Conservation (phyloP, 1,284 basidiomycete genomes). For the Moesziomyces antarcticus region DNA sequence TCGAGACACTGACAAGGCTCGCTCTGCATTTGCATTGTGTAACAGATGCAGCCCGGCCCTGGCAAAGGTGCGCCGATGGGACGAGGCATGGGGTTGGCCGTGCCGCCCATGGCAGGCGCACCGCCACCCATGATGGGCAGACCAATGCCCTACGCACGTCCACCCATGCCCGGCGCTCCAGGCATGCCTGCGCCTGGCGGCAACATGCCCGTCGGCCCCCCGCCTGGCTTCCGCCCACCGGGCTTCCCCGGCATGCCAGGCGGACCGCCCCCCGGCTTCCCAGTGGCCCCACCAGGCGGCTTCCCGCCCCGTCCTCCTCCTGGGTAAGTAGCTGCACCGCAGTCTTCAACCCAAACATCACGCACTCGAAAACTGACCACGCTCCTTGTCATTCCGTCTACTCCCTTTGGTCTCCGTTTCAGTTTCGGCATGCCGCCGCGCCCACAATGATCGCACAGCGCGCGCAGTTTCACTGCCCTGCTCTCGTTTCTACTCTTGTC, state of each 20-base stretch:
- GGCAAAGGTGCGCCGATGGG: slow-evolving; percentile 95
- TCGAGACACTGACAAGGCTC: not conserved
- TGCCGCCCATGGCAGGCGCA: slow-evolving; percentile 74
- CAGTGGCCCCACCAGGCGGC: slow-evolving; percentile 30
- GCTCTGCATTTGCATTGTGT: slow-evolving; percentile 1
- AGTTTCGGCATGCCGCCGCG: slow-evolving; percentile 49
- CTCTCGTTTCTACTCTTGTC: too few relatives aligned
- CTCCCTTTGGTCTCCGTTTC: not conserved
- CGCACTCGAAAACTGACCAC: slow-evolving; percentile 1
- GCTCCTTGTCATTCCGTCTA: not conserved
- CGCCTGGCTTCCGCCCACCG: slow-evolving; percentile 63
- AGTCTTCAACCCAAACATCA: too few relatives aligned
- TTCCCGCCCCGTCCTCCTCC: slow-evolving; percentile 45
- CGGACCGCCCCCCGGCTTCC: slow-evolving; percentile 45
- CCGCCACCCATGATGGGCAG: slow-evolving; percentile 71
- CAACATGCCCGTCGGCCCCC: slow-evolving; percentile 58
- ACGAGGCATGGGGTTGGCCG: slow-evolving; percentile 89
- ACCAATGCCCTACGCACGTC: slow-evolving; percentile 69
- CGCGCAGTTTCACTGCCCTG: not conserved
- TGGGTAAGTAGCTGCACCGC: slow-evolving; percentile 16
- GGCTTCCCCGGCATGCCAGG: slow-evolving; percentile 50
- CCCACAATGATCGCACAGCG: slow-evolving; percentile 24
- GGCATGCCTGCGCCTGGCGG: slow-evolving; percentile 72
- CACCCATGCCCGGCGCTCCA: slow-evolving; percentile 73
- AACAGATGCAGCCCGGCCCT: slow-evolving; percentile 83